Base-by-base conservation (phyloP, 1,284 basidiomycete species). In the Tausonia pullulans region DNA sequence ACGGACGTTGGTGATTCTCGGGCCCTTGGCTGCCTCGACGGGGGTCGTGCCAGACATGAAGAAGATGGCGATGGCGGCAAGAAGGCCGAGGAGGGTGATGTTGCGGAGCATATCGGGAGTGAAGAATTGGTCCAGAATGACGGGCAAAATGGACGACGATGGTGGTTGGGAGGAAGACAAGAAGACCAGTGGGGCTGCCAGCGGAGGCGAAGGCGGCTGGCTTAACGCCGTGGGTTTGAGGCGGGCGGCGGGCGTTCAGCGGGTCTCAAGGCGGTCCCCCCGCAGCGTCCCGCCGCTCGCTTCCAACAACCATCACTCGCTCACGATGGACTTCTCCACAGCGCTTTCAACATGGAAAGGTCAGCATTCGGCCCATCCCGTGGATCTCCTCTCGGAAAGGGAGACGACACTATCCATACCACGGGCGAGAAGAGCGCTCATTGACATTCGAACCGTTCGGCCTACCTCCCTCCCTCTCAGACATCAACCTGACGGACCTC, bases 321-420 rank as follows among this genome's bases (percentile, higher is more conserved):
- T 39, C n/a, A 62, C 40, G 8, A 66, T 66, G 65, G 77, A 92
- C 77, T 94, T 94, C 78, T 88, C 88, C 40, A 85, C 86, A 61
- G 90, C 90, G 49, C 76, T 93, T 62, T 77, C 87, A 65, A 89
- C 89, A 78, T 93, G 90, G 90, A 88, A 86, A 80, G 85, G 90
- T 88, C 70, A 43, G 27, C 49, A 55, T 63, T 56, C 44, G 55
- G 51, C 16, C 52, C 14, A 10, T 13, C 3, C 10, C 43, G 9
- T 27, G 43, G 9, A 40, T 40, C 6, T 11, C 13, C 46, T 13
- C 54, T 40, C 44, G 2, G 14, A n/a, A 3, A 51, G 59, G 63
- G 44, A 68, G 27, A 27, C 27, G 27, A 27, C 27, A 27, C 27
- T 27, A 27, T 27, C 27, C 27, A 27, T 27, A 27, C 27, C 27